These are phyloP conservation scores for Lipomyces sp. DNA, from an alignment of 805 yeast species.

Conservation along the genomic window DNA sequence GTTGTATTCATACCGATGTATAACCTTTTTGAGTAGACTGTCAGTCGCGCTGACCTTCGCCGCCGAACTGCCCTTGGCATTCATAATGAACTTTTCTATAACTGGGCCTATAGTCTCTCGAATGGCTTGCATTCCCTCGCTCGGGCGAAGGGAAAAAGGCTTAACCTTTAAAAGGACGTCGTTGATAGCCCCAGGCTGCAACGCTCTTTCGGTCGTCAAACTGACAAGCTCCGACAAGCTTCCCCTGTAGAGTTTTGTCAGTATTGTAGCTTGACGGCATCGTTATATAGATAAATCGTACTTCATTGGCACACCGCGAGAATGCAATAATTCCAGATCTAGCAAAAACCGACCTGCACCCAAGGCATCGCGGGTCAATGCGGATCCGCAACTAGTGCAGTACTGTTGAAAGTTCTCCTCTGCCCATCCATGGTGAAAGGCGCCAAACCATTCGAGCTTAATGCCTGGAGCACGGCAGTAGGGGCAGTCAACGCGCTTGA, in stretches of 20 bases:
- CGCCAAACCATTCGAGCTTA: constrained; percentile 3
- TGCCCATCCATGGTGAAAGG: constrained; percentile 9
- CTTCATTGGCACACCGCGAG: constrained; percentile 9
- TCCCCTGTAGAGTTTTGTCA: not conserved
- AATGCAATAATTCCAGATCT: not conserved
- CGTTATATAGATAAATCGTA: not conserved
- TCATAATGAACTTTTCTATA: not conserved
- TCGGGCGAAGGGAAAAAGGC: not conserved
- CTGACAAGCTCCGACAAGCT: constrained; percentile 4
- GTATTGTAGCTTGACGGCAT: not conserved
- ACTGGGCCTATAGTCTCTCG: not conserved
- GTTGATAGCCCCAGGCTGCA: not conserved
- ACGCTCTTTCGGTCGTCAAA: not conserved
- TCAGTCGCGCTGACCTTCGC: not conserved
- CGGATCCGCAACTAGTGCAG: constrained; percentile 6
- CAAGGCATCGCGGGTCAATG: constrained; percentile 1
- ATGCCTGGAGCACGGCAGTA: constrained; percentile 2
- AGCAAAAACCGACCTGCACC: constrained; percentile 7
- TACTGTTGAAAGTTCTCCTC: constrained; percentile 4
- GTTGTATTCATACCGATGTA: constrained; percentile 22
- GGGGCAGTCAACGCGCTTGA: constrained; percentile 2
- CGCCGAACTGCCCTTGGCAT: not conserved
- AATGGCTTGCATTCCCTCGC: not conserved
- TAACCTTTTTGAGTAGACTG: constrained; percentile 15
- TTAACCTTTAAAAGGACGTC: not conserved